A percentile compares a stretch with the other conserved stretches of the same genome.
phyloP scores from a whole-genome alignment of 768 basidiomycete genomes.

The Agaricus blazei region DNA sequence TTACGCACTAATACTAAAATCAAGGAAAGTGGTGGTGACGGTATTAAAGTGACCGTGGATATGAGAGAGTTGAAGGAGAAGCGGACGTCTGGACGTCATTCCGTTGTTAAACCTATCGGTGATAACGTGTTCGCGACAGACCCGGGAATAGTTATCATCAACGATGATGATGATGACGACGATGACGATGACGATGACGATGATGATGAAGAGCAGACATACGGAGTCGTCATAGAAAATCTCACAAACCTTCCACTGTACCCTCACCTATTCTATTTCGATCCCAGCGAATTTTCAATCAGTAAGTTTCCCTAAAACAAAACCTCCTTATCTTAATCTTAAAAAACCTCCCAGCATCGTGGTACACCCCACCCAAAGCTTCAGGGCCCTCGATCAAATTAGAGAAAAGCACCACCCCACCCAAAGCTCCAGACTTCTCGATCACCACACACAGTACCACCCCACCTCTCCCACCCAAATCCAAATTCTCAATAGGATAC shows the following conservation, averaged over 20 bases:
- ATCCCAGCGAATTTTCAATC: slow-evolving; percentile 32
- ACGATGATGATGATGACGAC: too few species aligned
- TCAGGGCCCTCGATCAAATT: slow-evolving; percentile 15
- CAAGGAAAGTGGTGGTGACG: slow-evolving; percentile 1
- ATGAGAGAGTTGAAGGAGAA: slow-evolving; percentile 20
- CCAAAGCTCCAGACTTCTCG: slow-evolving; percentile 17
- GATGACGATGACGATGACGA: too few species aligned
- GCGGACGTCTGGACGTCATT: slow-evolving; percentile 16
- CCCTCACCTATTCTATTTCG: slow-evolving; percentile 37
- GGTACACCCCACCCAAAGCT: slow-evolving; percentile 24
- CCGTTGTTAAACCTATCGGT: slow-evolving; percentile 16
- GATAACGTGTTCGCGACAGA: slow-evolving; percentile 24
- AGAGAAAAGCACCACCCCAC: slow-evolving; percentile 11
- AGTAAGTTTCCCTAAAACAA: slow-evolving; percentile 16
- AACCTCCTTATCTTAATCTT: background rate
- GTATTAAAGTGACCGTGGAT: slow-evolving; percentile 23
- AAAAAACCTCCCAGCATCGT: background rate
- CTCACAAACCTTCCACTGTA: slow-evolving; percentile 27
- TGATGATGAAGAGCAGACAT: slow-evolving; percentile 11
- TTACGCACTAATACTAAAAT: slow-evolving; percentile 15
- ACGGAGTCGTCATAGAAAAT: slow-evolving; percentile 28
- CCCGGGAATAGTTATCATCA: slow-evolving; percentile 20
- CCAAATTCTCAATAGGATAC: slow-evolving; percentile 33
- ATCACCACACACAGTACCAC: slow-evolving; percentile 17
- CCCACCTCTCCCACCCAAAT: slow-evolving; percentile 19